A percentile compares a stretch with the other conserved stretches of the same genome.
Conservation (phyloP, 148 eudicot genomes). For the Rhododendron williamsianum region DNA sequence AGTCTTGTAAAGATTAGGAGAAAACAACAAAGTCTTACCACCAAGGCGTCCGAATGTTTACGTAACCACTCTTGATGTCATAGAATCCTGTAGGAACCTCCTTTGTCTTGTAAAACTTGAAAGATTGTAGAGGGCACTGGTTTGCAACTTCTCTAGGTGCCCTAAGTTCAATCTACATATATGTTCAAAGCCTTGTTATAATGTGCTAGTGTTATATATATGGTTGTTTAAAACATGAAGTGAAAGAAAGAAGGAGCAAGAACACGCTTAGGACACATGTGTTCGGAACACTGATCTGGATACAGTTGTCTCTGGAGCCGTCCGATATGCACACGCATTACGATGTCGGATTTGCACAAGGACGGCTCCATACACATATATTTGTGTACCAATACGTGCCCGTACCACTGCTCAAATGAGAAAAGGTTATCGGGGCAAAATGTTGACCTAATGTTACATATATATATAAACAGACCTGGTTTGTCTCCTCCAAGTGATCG, state of each 20-base stretch:
- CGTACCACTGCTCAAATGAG: not conserved
- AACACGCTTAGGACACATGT: not conserved
- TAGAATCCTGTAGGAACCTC: constrained; percentile 21
- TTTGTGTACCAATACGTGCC: not conserved
- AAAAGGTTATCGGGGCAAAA: not conserved
- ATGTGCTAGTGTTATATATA: not conserved
- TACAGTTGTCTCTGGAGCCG: not conserved
- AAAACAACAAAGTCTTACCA: constrained; percentile 26
- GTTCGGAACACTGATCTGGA: not conserved
- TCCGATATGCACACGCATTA: not conserved
- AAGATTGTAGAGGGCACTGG: constrained; percentile 45
- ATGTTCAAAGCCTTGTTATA: not conserved
- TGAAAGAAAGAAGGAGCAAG: not conserved
- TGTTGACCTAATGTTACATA: not conserved
- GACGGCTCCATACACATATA: not conserved
- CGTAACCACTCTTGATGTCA: constrained; percentile 21
- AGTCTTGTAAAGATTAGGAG: too few relatives aligned
- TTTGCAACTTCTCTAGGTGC: constrained; percentile 33
- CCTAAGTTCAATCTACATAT: constrained; percentile 27
- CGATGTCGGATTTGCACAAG: too few relatives aligned
- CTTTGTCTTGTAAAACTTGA: constrained; percentile 34
- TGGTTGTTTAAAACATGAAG: not conserved
- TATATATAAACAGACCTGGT: constrained; percentile 20
- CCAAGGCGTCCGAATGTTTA: constrained; percentile 45
- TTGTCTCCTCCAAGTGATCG: constrained; percentile 38